Evolutionary conservation across 306 rosid genomes (phyloP).

Genomic region (Leucaena leucocephala): DNA sequence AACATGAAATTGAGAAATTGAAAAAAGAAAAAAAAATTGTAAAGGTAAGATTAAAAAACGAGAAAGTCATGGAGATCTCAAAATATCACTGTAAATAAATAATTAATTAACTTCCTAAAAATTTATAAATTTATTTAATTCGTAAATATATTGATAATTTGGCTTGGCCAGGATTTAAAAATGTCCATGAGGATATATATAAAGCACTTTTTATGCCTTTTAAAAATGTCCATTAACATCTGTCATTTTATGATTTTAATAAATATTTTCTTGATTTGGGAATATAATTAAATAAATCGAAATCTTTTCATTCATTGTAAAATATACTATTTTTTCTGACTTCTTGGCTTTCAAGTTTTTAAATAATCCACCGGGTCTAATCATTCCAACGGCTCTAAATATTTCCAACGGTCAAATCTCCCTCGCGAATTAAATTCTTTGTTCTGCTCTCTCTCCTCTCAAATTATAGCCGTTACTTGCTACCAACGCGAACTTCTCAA

Average conservation of each 20-base stretch:
- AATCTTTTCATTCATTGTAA: too few relatives aligned
- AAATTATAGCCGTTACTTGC: conserved; percentile 64
- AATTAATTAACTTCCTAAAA: too few relatives aligned
- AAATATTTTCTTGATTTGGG: neutral
- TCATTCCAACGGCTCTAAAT: conserved; percentile 29
- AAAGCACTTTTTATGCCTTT: neutral
- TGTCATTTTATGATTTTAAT: neutral
- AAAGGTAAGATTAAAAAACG: too few relatives aligned
- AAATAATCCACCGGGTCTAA: conserved; percentile 54
- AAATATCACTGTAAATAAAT: too few relatives aligned
- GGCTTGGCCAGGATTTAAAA: neutral
- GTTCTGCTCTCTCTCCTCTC: neutral
- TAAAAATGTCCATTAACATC: neutral
- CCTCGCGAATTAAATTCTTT: conserved; percentile 35
- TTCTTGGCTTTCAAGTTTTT: neutral
- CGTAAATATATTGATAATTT: too few relatives aligned
- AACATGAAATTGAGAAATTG: too few relatives aligned
- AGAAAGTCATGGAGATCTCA: too few relatives aligned
- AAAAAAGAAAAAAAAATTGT: too few relatives aligned
- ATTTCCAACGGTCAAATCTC: conserved; percentile 19
- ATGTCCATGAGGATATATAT: neutral
- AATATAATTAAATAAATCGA: too few relatives aligned
- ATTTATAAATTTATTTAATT: too few relatives aligned
- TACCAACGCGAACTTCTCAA: conserved; percentile 22
- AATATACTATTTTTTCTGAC: neutral